Evolutionary conservation across 129 eudicot species (phyloP), one percentile per base, ranked within the genome.

Genomic region (Lactuca sativa): DNA sequence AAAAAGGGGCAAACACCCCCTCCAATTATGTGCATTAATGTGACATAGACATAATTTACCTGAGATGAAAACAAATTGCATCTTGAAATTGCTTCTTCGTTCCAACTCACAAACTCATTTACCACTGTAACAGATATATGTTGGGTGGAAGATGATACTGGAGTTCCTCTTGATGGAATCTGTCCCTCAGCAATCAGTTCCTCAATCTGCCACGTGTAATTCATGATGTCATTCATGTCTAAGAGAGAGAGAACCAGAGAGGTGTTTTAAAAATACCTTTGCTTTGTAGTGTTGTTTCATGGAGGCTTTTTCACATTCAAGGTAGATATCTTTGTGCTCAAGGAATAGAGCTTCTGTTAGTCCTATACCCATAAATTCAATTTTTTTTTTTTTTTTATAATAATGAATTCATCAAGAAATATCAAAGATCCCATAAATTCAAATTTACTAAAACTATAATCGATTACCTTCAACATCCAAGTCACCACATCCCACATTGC

Each of bases 121-220:
- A 92, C 98, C 80, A 86, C 96, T 61, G 91, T 82, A 80, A 88
- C 95, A 54, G 98, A 92, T 73, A 92, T 92, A 74, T 88, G 96
- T 67, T 72, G 83, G 48, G 56, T 75, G 53, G 84, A 75, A 69
- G 89, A 78, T 53, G 86, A 37, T 56, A 82, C 66, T 62, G 95
- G 67, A 74, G 88, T 86, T 61, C 96, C 97, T 76, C 78, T 91
- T n/a, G 96, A 64, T 25, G 91, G 76, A 62, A 80, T 82, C 66
- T 84, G 91, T 59, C 73, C 84, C 80, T 89, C 98, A 44, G 95
- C 95, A 67, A 84, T 84, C 65, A 92, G 74, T 67, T 92, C 96
- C 69, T 89, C 96, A 87, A 89, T 82, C 98, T 92, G 77, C 68
- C 69, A 30, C 9, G 58, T 16, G 34, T 43, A 62, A 79, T 31